Evolutionary conservation across 331 rosid genomes (phyloP), one percentile per base, ranked within the genome.

Genomic region (Acacia concinna): DNA sequence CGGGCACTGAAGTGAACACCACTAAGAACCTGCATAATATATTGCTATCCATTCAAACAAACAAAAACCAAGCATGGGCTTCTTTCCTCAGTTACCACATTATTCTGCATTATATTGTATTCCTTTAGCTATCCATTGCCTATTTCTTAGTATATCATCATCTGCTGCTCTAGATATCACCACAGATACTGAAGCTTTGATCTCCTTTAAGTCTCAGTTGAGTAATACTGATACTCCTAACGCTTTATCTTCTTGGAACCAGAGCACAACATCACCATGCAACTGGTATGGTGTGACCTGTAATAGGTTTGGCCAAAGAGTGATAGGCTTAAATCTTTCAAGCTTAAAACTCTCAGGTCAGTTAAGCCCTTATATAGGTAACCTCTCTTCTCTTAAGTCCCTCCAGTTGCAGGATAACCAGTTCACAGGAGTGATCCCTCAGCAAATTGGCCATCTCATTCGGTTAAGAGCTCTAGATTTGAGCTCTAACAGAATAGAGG

Each of bases 261-360:
- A 83, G 0, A 82, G 60, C 14, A 76, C 91, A 27, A 73, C 91
- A 31, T 80, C 93, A 2, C 94, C 91, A 6, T 93, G 94, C 84
- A 88, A 91, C 30, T 91, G 97, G 94, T 86, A 86, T 12, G 90
- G 90, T 78, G 90, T 93, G 18, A 51, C 44, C 3, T 93, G 92
- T 81, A 86, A 71, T 79, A 73, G 23, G 10, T 41, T 17, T 32
- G 71, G 78, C 47, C 78, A 75, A 1, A 87, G 97, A 87, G 97
- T 93, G 0, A 76, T 69, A 38, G 51, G 41, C 64, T 66, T 93
- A 4, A 46, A 88, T 7, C 92, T 93, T 73, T 84, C 94, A 9
- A 81, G 94, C 23, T 75, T 84, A 0, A 75, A 81, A 73, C 89
- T 91, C 41, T 57, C 88, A 1, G 98, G 98, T 32, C 54, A 85